Conservation (phyloP, 768 basidiomycete genomes). For the Tylopilus felleus region DNA sequence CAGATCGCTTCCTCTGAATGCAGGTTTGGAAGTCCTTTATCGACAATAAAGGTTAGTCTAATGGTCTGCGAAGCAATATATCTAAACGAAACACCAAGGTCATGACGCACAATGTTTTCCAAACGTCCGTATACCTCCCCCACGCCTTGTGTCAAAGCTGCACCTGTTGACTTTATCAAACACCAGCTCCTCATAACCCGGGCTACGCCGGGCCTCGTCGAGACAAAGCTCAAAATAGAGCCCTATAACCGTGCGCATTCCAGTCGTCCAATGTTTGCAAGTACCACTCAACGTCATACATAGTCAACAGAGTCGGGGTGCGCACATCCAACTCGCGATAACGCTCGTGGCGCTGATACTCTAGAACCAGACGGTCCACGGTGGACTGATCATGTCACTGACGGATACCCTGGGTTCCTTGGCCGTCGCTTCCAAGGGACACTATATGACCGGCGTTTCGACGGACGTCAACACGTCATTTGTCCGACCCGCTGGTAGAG, state of each 20-base stretch:
- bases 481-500: constrained; percentile 69
- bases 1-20: too few species aligned
- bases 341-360: background rate
- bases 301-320: constrained; percentile 84
- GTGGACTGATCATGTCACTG: constrained; percentile 75
- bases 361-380: constrained; percentile 55
- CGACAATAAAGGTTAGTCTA: constrained; percentile 58
- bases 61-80: background rate
- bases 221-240: constrained; percentile 69
- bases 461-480: constrained; percentile 80
- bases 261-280: background rate
- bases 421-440: constrained; percentile 77
- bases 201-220: constrained; percentile 69
- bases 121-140: constrained; percentile 45
- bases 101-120: constrained; percentile 82
- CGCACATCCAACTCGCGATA: constrained; percentile 20
- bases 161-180: background rate
- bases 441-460: constrained; percentile 86
- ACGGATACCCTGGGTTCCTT: constrained; percentile 85
- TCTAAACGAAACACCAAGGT: constrained; percentile 40
- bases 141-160: too few species aligned
- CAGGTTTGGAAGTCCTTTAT: constrained; percentile 81
- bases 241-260: constrained; percentile 61
- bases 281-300: background rate
- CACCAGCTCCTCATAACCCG: constrained; percentile 57